Base-by-base conservation (phyloP, 2,329 filamentous ascomycete species). In the Calonectria hawksworthii region DNA sequence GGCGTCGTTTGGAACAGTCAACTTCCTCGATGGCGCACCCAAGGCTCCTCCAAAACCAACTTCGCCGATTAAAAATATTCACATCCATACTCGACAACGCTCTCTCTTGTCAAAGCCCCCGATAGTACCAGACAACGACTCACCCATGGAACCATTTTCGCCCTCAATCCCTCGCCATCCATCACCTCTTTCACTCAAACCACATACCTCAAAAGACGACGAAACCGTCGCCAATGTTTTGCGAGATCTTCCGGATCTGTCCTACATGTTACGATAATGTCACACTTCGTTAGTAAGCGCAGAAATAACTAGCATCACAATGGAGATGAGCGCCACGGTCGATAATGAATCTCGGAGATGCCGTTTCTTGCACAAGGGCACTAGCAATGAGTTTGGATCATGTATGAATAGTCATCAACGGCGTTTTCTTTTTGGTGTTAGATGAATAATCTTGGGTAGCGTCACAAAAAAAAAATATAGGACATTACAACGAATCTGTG, bases 221-320 rank as follows among this genome's bases (percentile, higher is more conserved):
- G 79, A 82, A 23, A 76, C 83, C 21, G 81, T 86, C 65, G 79
- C 80, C 18, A 78, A 75, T 38, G 84, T 88, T 65, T 74, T 88
- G 41, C 79, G 80, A 63, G 82, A 80, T 66, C 80, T 88, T 26
- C 87, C 87, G 4, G 86, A 88, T 79, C 79, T 88, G 50, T 86
- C 87, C 26, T 88, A 88, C 71, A 88, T 88, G 87, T 77, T 88
- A 75, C 83, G 83, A 77, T 88, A 74, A 80, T 59, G 72, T 47
- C 63, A 76, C 67, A 61, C 21, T 56, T 47, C 65, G 63, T 76
- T 72, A 52, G 70, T 70, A 67, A 64, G 50, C 70, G 56, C 47
- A 32, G 9, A 38, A 44, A 44, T 34, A 32, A 44, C 36, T 8
- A 52, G 47, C 67, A 38, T 44, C 21, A 69, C 47, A 52, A 50